A percentile compares a stretch with the other conserved stretches of the same genome.
phyloP scores from a whole-genome alignment of 2,329 filamentous ascomycete genomes.

The Trichocomaceae sp. region DNA sequence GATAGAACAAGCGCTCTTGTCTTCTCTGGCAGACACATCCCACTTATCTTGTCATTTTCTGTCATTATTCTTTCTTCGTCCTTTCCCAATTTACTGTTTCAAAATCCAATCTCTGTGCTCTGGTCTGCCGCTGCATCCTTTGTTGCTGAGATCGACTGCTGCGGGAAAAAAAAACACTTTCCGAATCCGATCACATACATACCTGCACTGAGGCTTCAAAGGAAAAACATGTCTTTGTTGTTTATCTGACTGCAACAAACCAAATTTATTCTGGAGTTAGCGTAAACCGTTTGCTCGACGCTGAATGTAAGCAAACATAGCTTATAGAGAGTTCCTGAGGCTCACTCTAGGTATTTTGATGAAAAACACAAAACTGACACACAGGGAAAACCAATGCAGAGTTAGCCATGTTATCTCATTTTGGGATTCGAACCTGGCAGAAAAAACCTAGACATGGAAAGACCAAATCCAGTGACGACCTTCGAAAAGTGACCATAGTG shows the following conservation, averaged over 20 bases:
- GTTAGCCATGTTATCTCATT: background rate
- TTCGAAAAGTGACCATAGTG: slow-evolving; percentile 7
- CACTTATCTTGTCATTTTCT: background rate
- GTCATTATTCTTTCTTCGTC: background rate
- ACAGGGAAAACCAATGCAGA: background rate
- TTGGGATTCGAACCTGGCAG: background rate
- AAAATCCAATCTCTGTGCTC: background rate
- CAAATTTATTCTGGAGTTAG: background rate
- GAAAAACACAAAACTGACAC: background rate
- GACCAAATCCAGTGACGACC: background rate
- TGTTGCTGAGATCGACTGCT: slow-evolving; percentile 3
- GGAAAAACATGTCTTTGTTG: background rate
- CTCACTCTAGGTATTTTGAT: background rate
- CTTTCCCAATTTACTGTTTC: background rate
- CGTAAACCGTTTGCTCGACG: background rate
- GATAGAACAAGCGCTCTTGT: background rate
- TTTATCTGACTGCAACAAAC: slow-evolving; percentile 5
- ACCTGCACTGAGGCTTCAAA: slow-evolving; percentile 2
- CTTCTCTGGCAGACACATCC: background rate
- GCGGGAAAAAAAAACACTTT: background rate
- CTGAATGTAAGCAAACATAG: background rate
- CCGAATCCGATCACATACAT: background rate
- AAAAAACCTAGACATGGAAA: background rate
- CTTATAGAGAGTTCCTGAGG: background rate
- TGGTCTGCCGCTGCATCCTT: background rate